These are phyloP conservation scores for Holtermanniella nyarrowii DNA, from an alignment of 768 basidiomycete species.

Conservation along the genomic window DNA sequence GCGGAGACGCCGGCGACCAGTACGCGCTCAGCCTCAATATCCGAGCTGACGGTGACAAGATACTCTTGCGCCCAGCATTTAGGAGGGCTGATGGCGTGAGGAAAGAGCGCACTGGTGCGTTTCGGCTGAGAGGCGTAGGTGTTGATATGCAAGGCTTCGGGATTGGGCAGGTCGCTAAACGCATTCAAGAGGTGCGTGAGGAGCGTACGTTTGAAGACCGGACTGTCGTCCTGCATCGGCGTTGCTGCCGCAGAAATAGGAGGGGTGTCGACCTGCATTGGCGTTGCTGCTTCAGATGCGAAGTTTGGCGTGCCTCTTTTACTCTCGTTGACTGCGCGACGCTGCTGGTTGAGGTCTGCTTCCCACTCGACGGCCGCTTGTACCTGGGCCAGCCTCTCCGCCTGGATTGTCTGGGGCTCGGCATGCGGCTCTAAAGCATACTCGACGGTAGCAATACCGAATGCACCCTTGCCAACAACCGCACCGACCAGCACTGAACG, in stretches of 20 bases:
- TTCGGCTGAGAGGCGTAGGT: constrained; percentile 42
- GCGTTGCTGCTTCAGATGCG: too few species aligned
- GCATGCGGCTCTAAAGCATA: constrained; percentile 20
- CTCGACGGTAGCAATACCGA: constrained; percentile 30
- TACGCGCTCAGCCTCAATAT: constrained; percentile 44
- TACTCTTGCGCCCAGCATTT: constrained; percentile 64
- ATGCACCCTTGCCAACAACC: constrained; percentile 5
- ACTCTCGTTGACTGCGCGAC: too few species aligned
- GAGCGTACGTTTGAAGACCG: too few species aligned
- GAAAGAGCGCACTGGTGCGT: constrained; percentile 56
- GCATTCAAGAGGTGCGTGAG: too few species aligned
- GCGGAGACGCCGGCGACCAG: constrained; percentile 60
- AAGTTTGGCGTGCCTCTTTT: too few species aligned
- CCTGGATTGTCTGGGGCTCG: not conserved
- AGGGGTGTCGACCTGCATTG: too few species aligned
- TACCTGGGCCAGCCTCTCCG: not conserved
- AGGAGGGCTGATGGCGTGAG: constrained; percentile 54
- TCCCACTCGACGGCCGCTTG: not conserved
- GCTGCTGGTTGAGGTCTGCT: not conserved
- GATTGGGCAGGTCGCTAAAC: constrained; percentile 9
- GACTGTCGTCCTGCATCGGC: too few species aligned
- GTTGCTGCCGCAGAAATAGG: too few species aligned
- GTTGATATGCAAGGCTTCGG: constrained; percentile 14
- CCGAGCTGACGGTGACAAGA: constrained; percentile 63
- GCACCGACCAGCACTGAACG: not conserved